Evolutionary conservation across 257 asterid genomes (phyloP), one percentile per base, ranked within the genome.

Genomic region (Oldenlandia corymbosa): DNA sequence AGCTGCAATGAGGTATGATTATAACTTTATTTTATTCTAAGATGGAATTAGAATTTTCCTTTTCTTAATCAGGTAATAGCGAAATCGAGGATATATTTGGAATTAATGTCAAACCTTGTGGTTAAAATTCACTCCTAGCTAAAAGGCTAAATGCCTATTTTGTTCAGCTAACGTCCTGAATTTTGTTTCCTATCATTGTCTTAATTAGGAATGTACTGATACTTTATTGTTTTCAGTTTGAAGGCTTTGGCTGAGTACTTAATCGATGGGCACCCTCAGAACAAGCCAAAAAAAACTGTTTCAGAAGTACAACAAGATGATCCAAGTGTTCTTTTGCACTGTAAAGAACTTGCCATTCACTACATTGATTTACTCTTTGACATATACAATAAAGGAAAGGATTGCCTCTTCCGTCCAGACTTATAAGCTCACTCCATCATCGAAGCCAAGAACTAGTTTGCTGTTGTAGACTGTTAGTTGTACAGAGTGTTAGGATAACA

Each of bases 241-340:
- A n/a, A 37, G 23, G 65, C 58, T 58, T 66, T 79, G 72, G 81
- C 73, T 3, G 58, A 75, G 69, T 79, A 79, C 64, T 62, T 79
- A 60, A 58, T 66, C 6, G 71, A 62, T 30, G 78, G 78, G 16
- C 76, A 72, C 66, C 58, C 43, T 10, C 64, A 63, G 45, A 58
- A 60, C 23, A 69, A 52, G 60, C 65, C 66, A 45, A 72, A 60
- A 53, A 79, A 75, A 75, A 65, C 74, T 1, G 78, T 63, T 21
- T 23, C 30, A 2, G 84, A 79, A 62, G 79, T 79, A 12, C 63
- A 60, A 21, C 76, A 76, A 8, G 75, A 72, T 10, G 61, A 49
- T 50, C 58, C 50, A 45, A 45, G 5, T 14, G 50, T 17, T 16
- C 50, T 45, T 14, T 17, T 4, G 4, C 20, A 14, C 16, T 45